Conservation (phyloP, 768 basidiomycete species). For the Paxillus involutus region DNA sequence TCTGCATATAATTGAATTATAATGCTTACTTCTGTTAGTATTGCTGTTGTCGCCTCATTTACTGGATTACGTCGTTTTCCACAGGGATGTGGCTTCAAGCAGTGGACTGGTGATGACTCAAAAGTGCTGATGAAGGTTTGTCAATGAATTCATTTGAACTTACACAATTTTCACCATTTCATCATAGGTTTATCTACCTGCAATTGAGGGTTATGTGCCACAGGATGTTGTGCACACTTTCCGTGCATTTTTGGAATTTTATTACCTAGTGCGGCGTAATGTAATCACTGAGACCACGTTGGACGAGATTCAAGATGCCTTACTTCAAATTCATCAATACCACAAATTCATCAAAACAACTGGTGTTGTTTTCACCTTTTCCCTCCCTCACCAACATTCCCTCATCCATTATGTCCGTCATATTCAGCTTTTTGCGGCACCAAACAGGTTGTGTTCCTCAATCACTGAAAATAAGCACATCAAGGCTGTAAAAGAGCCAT, state of each 20-base stretch:
- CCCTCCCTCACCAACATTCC: slow-evolving; percentile 32
- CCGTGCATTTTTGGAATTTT: slow-evolving; percentile 28
- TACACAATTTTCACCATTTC: not conserved
- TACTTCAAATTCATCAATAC: slow-evolving; percentile 21
- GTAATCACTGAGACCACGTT: slow-evolving; percentile 19
- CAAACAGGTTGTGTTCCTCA: slow-evolving; percentile 36
- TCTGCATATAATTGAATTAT: no score
- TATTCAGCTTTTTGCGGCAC: slow-evolving; percentile 29
- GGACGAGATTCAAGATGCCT: slow-evolving; percentile 7
- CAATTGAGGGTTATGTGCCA: slow-evolving; percentile 24
- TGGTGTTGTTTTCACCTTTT: slow-evolving; percentile 18
- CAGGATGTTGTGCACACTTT: slow-evolving; percentile 16
- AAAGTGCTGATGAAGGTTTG: slow-evolving; percentile 38
- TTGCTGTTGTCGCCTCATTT: slow-evolving; percentile 27
- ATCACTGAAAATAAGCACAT: slow-evolving; percentile 38
- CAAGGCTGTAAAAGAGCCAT: slow-evolving; percentile 36
- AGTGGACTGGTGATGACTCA: slow-evolving; percentile 40
- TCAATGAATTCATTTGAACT: not conserved
- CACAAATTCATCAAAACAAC: slow-evolving; percentile 13
- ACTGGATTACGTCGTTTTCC: slow-evolving; percentile 28
- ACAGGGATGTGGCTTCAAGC: slow-evolving; percentile 30
- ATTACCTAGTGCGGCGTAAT: slow-evolving; percentile 28
- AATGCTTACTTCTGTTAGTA: slow-evolving; percentile 13
- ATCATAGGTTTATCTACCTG: slow-evolving; percentile 29
- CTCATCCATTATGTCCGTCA: slow-evolving; percentile 25